A percentile compares a stretch with the other conserved stretches of the same genome.
phyloP scores from a whole-genome alignment of 768 basidiomycete species.

The Russula olivacea region DNA sequence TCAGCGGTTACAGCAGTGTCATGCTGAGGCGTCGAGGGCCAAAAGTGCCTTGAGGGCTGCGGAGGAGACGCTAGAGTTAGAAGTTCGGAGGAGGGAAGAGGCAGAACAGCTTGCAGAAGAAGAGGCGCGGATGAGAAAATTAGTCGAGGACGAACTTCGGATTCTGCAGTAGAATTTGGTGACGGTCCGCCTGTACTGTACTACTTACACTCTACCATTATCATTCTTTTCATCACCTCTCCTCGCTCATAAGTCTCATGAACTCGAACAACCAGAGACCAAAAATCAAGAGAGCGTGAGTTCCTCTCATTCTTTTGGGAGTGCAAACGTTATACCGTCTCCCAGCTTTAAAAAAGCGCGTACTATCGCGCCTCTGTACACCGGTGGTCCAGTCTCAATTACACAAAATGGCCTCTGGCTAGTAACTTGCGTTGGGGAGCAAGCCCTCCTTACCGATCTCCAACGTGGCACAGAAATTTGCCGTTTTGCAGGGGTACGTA shows the following conservation, averaged over 20 bases:
- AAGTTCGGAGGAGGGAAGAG: conserved; percentile 50
- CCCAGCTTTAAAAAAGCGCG: conserved; percentile 75
- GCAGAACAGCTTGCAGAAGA: conserved; percentile 50
- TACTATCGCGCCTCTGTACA: conserved; percentile 76
- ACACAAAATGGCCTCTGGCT: conserved; percentile 73
- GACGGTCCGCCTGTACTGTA: not conserved
- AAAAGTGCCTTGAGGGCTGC: conserved; percentile 48
- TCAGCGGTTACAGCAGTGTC: conserved; percentile 62
- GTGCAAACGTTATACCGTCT: not conserved
- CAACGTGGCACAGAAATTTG: conserved; percentile 67
- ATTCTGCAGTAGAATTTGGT: conserved; percentile 27
- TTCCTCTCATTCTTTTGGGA: conserved; percentile 11
- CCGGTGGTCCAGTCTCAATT: conserved; percentile 78
- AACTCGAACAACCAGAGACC: conserved; percentile 25
- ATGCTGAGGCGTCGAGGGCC: conserved; percentile 52
- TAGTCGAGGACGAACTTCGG: conserved; percentile 47
- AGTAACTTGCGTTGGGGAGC: conserved; percentile 82
- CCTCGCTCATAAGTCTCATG: not conserved
- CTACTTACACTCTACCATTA: not conserved
- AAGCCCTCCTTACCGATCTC: conserved; percentile 79
- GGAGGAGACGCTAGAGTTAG: conserved; percentile 57
- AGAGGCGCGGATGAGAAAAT: conserved; percentile 41
- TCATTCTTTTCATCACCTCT: conserved; percentile 2
- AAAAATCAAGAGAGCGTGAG: conserved; percentile 55
- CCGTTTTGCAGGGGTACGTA: conserved; percentile 70